Percentiles rank a stretch among this genome's conserved stretches.
Conservation (phyloP, 306 rosid genomes). For the Prunus dulcis region DNA sequence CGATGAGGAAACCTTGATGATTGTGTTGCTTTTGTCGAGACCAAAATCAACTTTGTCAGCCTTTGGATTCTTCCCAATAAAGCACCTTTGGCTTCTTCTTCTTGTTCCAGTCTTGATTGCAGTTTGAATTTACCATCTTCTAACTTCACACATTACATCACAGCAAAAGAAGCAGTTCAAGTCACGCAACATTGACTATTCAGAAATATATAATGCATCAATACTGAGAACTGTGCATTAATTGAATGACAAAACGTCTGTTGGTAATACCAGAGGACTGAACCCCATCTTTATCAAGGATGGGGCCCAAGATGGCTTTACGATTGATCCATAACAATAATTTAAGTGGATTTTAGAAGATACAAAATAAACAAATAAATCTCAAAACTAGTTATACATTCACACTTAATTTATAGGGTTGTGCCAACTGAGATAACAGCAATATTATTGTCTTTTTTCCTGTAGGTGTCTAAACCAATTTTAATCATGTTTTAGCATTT, state of each 20-base stretch:
- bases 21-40: slow-evolving; percentile 77
- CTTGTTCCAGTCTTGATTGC: slow-evolving; percentile 97
- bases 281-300: background rate
- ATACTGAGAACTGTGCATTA: background rate
- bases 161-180: slow-evolving; percentile 37
- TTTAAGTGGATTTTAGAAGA: background rate
- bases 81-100: slow-evolving; percentile 98
- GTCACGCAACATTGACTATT: slow-evolving; percentile 3
- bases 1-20: slow-evolving; percentile 68
- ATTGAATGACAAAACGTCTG: background rate
- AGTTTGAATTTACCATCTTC: slow-evolving; percentile 92
- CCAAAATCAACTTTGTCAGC: slow-evolving; percentile 93
- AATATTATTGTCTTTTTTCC: background rate
- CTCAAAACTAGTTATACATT: background rate
- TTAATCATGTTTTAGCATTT: background rate
- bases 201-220: background rate
- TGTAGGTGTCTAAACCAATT: background rate
- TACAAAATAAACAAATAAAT: background rate
- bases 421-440: background rate
- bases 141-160: slow-evolving; percentile 57
- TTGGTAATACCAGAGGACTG: background rate
- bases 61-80: slow-evolving; percentile 92
- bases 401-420: background rate
- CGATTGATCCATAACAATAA: background rate
- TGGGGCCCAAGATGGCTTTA: background rate